A percentile compares a stretch with the other conserved stretches of the same genome.
phyloP scores from a whole-genome alignment of 441 rosid genomes.

The Adansonia rubrostipa region DNA sequence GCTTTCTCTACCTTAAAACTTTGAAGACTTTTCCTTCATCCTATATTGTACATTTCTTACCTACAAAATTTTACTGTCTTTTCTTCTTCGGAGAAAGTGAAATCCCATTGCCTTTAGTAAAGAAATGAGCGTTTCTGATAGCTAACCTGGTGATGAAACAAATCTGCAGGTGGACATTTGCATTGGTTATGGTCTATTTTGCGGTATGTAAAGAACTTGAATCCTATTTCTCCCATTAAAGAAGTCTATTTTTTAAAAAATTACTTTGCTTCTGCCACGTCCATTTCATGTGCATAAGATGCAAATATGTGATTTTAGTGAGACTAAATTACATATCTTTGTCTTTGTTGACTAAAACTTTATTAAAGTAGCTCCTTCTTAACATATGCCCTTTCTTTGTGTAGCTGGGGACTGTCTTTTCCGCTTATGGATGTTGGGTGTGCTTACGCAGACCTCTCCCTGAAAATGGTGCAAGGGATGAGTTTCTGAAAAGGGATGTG shows the following conservation, averaged over 20 bases:
- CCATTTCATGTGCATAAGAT: background rate
- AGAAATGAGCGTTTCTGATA: background rate
- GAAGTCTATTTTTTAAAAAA: background rate
- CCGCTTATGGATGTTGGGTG: conserved; percentile 76
- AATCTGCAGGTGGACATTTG: conserved; percentile 81
- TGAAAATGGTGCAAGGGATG: conserved; percentile 34
- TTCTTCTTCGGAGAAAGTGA: background rate
- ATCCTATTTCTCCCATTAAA: background rate
- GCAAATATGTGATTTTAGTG: background rate
- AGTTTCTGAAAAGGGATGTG: conserved; percentile 30
- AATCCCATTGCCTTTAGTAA: background rate
- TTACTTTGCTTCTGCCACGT: background rate
- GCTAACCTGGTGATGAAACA: background rate
- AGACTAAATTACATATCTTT: background rate
- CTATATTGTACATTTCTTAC: background rate
- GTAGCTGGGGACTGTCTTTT: conserved; percentile 68
- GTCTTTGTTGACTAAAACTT: background rate
- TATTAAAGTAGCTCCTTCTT: background rate
- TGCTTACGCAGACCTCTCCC: conserved; percentile 28
- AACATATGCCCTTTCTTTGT: conserved; percentile 8
- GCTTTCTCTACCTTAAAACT: background rate
- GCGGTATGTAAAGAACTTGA: conserved; percentile 51
- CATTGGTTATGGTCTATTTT: conserved; percentile 73
- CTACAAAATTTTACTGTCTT: background rate
- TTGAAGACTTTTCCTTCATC: background rate